These are phyloP conservation scores for Rhizopogon vesiculosus DNA, from an alignment of 768 basidiomycete genomes.

Conservation along the genomic window DNA sequence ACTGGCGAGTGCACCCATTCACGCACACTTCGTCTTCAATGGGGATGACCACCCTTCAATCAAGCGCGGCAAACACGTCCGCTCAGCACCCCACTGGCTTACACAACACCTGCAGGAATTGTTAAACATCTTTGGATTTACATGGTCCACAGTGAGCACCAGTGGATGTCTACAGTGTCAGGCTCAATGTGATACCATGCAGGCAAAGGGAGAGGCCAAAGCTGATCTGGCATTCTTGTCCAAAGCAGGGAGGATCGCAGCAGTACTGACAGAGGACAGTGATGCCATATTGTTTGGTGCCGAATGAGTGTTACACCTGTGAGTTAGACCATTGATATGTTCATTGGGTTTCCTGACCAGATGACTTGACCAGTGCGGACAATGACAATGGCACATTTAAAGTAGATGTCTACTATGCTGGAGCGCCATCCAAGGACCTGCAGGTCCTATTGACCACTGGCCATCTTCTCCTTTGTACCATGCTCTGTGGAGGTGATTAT, in stretches of 20 bases:
- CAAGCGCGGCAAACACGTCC: slow-evolving; percentile 34
- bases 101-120: slow-evolving; percentile 22
- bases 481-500: slow-evolving; percentile 3
- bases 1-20: slow-evolving; percentile 30
- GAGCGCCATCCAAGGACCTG: neutral
- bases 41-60: slow-evolving; percentile 36
- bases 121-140: slow-evolving; percentile 38
- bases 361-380: neutral
- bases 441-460: neutral
- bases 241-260: neutral
- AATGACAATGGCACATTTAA: neutral
- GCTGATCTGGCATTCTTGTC: slow-evolving; percentile 3
- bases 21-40: slow-evolving; percentile 48
- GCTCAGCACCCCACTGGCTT: slow-evolving; percentile 25
- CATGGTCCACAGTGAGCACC: slow-evolving; percentile 21
- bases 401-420: neutral
- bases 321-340: neutral
- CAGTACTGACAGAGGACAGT: neutral
- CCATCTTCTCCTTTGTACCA: neutral
- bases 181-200: neutral
- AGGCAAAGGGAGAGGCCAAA: slow-evolving; percentile 4
- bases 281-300: slow-evolving; percentile 1
- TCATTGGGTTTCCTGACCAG: neutral
- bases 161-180: neutral
- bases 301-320: neutral